Evolutionary conservation across 2,329 filamentous ascomycete species (phyloP).

Genomic region (Ceratocystis ficicola): DNA sequence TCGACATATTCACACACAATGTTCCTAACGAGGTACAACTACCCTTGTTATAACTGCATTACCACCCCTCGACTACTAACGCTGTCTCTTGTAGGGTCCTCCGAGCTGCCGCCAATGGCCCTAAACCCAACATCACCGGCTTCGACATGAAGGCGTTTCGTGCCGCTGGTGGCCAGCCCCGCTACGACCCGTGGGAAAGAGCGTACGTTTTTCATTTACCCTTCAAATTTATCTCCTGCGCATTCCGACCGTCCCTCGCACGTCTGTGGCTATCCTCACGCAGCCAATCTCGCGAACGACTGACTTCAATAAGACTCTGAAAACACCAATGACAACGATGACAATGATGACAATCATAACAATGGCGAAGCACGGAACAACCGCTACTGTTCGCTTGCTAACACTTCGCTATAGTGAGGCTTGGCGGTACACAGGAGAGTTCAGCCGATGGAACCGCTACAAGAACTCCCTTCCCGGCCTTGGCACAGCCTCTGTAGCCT

Average conservation of each 20-base stretch:
- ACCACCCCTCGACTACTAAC: not conserved
- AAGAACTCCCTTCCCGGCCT: slow-evolving; percentile 76
- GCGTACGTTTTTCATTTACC: slow-evolving; percentile 37
- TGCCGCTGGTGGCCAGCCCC: slow-evolving; percentile 50
- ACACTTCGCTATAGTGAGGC: slow-evolving; percentile 53
- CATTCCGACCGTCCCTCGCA: not conserved
- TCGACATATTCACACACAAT: not conserved
- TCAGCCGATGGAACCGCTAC: slow-evolving; percentile 82
- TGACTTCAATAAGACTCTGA: not conserved
- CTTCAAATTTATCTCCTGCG: not conserved
- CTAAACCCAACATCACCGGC: slow-evolving; percentile 70
- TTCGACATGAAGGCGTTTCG: slow-evolving; percentile 79
- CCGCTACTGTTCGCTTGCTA: not conserved
- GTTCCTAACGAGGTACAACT: slow-evolving; percentile 4
- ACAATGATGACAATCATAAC: no score
- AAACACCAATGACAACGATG: not conserved
- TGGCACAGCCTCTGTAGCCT: slow-evolving; percentile 84
- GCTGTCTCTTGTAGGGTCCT: slow-evolving; percentile 31
- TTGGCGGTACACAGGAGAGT: slow-evolving; percentile 86
- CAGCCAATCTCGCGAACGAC: not conserved
- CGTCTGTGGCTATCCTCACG: slow-evolving; percentile 14
- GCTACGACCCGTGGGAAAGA: slow-evolving; percentile 56
- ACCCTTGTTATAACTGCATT: not conserved
- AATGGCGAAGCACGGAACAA: no score
- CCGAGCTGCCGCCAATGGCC: slow-evolving; percentile 40